Base-by-base conservation (phyloP, 371 early-diverging fungal species). In the Haplosporangium sp. region DNA sequence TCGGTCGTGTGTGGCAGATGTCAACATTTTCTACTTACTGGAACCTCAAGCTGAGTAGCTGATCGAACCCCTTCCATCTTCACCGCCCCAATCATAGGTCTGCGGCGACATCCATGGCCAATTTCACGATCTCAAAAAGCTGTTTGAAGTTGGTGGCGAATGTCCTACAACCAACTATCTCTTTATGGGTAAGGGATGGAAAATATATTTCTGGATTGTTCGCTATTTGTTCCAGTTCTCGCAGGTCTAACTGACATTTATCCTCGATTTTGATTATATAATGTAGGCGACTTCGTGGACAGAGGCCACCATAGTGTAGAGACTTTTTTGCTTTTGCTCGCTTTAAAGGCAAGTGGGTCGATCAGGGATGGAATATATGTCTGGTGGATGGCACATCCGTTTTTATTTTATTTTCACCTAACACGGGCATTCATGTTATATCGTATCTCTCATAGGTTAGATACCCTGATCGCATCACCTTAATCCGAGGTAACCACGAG, bases 61-160 rank as follows among this genome's bases (percentile, higher is more conserved):
- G 29, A 29, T 29, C 29, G 29, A 29, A 29, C 4, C 29, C 29
- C 4, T 29, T 29, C 29, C 29, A 29, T 4, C 29, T 29, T 29
- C 29, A 29, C 29, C 29, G 29, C n/a, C 16, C 18, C 8, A 10
- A 0, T 40, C 16, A n/a, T 79, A 94, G 95, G 95, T 99, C 71
- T 99, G 99, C 82, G 99, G 99, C 37, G 99, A 99, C 81, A 97
- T 99, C 61, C 99, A 99, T 75, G 99, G 99, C 6, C 99, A 99
- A 81, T 99, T 99, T 70, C 94, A 95, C 74, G 99, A 99, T 83
- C 83, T 96, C 73, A 90, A 95, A 74, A 97, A 99, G 82, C 90
- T 99, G 37, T 98, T 99, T 74, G 87, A 91, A 74, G 95, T 95
- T 37, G 99, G 99, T 51, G 98, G 99, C 59, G 90, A 96, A 65